These are phyloP conservation scores for Polygonum aviculare DNA, from an alignment of 148 eudicot species.

Conservation along the genomic window DNA sequence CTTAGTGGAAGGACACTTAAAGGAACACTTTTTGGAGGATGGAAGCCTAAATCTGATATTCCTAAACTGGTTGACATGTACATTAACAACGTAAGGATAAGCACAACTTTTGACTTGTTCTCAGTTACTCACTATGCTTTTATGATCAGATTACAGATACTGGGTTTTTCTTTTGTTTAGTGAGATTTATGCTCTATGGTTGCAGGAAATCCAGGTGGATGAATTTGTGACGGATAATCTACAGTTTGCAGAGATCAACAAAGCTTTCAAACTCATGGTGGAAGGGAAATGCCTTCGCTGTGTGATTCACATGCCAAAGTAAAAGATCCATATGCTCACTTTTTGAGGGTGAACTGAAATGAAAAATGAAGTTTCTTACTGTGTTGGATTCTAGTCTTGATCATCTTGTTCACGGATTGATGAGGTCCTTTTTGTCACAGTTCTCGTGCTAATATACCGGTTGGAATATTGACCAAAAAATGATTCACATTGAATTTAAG, in stretches of 20 bases:
- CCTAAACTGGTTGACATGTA: conserved; percentile 85
- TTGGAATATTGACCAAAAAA: background rate
- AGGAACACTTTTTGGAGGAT: conserved; percentile 90
- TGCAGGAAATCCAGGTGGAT: conserved; percentile 74
- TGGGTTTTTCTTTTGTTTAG: background rate
- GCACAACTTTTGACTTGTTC: background rate
- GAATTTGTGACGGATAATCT: conserved; percentile 64
- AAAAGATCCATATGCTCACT: conserved; percentile 13
- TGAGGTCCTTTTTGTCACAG: background rate
- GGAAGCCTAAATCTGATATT: conserved; percentile 95
- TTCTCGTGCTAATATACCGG: background rate
- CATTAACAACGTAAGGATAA: conserved; percentile 52
- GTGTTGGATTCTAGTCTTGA: background rate
- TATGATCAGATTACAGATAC: background rate
- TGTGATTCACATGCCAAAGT: conserved; percentile 79
- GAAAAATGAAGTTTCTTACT: background rate
- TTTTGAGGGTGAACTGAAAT: background rate
- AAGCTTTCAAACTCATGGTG: conserved; percentile 68
- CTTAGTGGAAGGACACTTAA: conserved; percentile 75
- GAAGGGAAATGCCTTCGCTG: conserved; percentile 75
- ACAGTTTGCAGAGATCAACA: conserved; percentile 58
- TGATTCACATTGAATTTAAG: background rate
- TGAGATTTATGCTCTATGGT: background rate
- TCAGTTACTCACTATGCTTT: too few species aligned
- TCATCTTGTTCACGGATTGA: background rate